Evolutionary conservation across 2,329 filamentous ascomycete genomes (phyloP).

Genomic region (Fusarium anguioides): DNA sequence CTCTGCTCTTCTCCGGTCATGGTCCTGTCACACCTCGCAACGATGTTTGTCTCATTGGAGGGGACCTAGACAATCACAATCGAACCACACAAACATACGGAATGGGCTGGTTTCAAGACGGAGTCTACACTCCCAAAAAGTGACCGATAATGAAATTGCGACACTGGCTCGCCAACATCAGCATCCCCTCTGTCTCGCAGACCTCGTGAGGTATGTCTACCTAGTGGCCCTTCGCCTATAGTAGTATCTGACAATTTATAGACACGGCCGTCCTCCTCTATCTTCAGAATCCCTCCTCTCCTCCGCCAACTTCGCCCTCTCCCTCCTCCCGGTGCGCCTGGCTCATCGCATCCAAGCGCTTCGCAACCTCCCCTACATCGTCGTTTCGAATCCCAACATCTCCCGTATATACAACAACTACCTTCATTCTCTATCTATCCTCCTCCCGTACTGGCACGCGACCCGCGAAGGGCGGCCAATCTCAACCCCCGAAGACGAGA

Average conservation of each 20-base stretch:
- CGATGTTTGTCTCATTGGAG: constrained; percentile 19
- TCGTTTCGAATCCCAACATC: constrained; percentile 97
- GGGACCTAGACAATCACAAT: constrained; percentile 7
- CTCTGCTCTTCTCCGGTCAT: constrained; percentile 13
- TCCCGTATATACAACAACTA: constrained; percentile 97
- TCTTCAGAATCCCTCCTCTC: constrained; percentile 82
- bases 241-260: constrained; percentile 42
- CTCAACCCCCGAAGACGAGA: constrained; percentile 82
- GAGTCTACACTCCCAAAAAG: constrained; percentile 46
- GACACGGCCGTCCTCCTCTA: constrained; percentile 84
- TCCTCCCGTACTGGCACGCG: constrained; percentile 80
- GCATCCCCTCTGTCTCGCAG: constrained; percentile 84
- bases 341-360: constrained; percentile 94
- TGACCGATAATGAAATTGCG: constrained; percentile 80
- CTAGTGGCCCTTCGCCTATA: too few relatives aligned
- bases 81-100: neutral
- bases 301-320: constrained; percentile 95
- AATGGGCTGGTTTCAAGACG: constrained; percentile 7
- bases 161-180: constrained; percentile 81
- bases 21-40: constrained; percentile 1
- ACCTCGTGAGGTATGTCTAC: constrained; percentile 79
- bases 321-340: constrained; percentile 88
- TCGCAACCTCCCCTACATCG: constrained; percentile 94
- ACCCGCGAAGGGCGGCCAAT: constrained; percentile 53
- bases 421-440: constrained; percentile 87